Evolutionary conservation across 208 protist species (phyloP), one percentile per base, ranked within the genome.

Genomic region (Trypanosoma theileri): DNA sequence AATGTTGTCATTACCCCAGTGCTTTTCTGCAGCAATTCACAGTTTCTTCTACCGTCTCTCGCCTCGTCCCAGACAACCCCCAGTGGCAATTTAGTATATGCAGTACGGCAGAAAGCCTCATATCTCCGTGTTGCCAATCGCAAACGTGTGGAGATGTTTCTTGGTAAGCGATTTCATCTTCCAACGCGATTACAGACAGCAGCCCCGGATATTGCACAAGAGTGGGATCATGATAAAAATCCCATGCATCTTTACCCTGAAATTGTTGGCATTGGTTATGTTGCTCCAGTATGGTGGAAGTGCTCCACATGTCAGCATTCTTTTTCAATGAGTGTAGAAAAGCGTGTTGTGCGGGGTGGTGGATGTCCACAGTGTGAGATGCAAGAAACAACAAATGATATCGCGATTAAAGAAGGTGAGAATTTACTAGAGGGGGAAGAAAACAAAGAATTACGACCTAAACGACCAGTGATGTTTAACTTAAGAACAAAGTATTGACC

Each of bases 181-280:
- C 89, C 88, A 0, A 95, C 92, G 41, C 85, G 92, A 1, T 81
- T 97, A 21, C 80, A 76, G n/a, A 90, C 81, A 7, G 86, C 92
- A 14, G 89, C 89, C 26, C 89, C 92, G 31, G 86, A 93, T n/a
- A 85, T 95, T 35, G 92, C 92, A 2, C 58, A 55, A n/a, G 89
- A 97, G 77, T 97, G 92, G 89, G 80, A 95, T 68, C 79, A 93
- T 65, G 86, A 91, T 22, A 70, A 71, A 44, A 97, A 97, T 62
- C 87, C 88, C 12, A 73, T 82, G 69, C 81, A 94, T 48, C 64
- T 94, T 21, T 97, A 93, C 54, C 92, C 92, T 1, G 86, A 92
- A 17, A 92, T 97, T 45, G 73, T 97, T 13, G 79, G 88, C 56
- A 87, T 93, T 58, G 89, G 88, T 17, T 80, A 91, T 66, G 75